These are phyloP conservation scores for Leptodermis oblonga DNA, from an alignment of 257 asterid species.

Conservation along the genomic window DNA sequence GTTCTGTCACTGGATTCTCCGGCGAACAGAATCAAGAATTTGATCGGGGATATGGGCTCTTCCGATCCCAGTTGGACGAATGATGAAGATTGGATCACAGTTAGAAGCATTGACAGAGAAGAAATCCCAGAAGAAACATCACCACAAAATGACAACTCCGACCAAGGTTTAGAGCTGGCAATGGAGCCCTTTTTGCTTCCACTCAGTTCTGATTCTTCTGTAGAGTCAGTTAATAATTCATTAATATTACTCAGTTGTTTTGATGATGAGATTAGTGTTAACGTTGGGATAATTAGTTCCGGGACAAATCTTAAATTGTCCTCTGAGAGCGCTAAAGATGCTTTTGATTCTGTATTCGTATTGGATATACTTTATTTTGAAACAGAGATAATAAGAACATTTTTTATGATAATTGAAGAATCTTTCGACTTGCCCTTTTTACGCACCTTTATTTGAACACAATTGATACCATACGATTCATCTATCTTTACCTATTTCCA, in stretches of 20 bases:
- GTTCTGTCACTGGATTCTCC: conserved; percentile 28
- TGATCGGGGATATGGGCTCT: conserved; percentile 28
- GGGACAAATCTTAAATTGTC: conserved; percentile 11
- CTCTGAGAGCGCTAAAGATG: conserved; percentile 17
- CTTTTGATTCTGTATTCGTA: conserved; percentile 23
- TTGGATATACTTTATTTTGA: conserved; percentile 14
- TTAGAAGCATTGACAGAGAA: conserved; percentile 40
- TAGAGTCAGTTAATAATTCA: conserved; percentile 25
- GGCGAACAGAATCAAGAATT: conserved; percentile 33
- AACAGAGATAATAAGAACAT: conserved; percentile 21
- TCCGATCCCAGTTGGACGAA: conserved; percentile 33
- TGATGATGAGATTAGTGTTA: conserved; percentile 27
- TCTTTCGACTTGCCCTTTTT: background rate
- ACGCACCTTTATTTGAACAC: too few relatives aligned
- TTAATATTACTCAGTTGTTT: conserved; percentile 23
- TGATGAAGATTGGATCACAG: conserved; percentile 63
- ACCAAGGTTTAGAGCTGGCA: conserved; percentile 19
- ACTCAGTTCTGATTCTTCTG: conserved; percentile 12
- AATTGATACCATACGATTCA: background rate
- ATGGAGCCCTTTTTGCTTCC: conserved; percentile 14
- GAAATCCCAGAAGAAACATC: conserved; percentile 21
- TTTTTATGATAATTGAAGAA: conserved; percentile 3
- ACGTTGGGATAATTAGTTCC: conserved; percentile 9
- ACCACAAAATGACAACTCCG: background rate
- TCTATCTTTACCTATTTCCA: background rate